Evolutionary conservation across 23 red algal species (phyloP), one percentile per base, ranked within the genome.

Genomic region (Chondrus crispus): DNA sequence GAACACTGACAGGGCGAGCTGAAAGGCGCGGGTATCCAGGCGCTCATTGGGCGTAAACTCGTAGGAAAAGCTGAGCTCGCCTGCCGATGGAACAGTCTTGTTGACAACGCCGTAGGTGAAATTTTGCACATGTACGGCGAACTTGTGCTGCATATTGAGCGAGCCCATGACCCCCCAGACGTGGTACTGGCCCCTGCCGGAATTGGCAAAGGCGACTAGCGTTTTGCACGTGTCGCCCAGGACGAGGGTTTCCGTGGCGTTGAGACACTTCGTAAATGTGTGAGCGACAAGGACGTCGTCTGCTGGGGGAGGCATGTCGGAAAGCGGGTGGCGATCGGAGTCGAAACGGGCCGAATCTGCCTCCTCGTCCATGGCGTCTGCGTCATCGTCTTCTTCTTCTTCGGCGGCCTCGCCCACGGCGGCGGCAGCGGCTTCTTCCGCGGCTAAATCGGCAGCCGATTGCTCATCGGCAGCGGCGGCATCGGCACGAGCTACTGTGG

Each of bases 141-240:
- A 96, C 44, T 80, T 76, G 46, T 74, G 39, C 14, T 71, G 42
- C 54, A 74, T 74, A 84, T 91, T 96, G 24, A 96, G 81, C 38
- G 85, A 91, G 68, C 94, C 94, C 50, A 90, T 90, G 28, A 85
- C 57, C 1, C 94, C 94, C 87, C 85, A 82, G 10, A 96, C 94
- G 22, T 90, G 94, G 72, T 84, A 82, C 42, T 24, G 29, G 16
- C 51, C 35, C 5, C 64, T 18, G 46, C 64, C 88, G 7, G 75
- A 16, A 53, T 96, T 96, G 4, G 82, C 69, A 46, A 96, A 72
- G 37, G 74, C 88, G 22, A 90, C 73, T 35, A 87, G 48, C 3
- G 87, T 79, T 62, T 85, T 46, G 40, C 68, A 52, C 20, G 35
- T 76, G 38, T 91, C 73, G 1, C 94, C 94, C 7, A 96, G 57